Evolutionary conservation across 108 stramenopile species (phyloP), one percentile per base, ranked within the genome.

Genomic region (Cyclotella cryptica): DNA sequence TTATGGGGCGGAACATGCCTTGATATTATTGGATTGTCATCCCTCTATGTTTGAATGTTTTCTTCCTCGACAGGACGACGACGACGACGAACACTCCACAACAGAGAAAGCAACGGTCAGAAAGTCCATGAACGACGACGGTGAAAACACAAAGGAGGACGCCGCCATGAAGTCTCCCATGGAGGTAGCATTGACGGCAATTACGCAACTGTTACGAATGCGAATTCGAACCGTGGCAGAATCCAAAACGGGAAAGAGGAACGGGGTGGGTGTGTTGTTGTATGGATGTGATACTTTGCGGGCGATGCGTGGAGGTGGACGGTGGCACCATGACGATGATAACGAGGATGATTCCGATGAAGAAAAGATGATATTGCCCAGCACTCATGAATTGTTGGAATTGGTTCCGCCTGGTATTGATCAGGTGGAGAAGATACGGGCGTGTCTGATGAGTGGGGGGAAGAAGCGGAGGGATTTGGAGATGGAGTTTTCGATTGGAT

Each of bases 21-120:
- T 91, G 49, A 54, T 88, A 17, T 44, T 91, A n/a, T 51, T 91
- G 27, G 90, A 91, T 71, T 89, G 88, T 66, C 79, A 88, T 58
- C 46, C 70, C 10, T 77, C 75, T 69, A 91, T 91, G 90, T 91
- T 89, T 74, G 65, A 74, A 61, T 68, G 44, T n/a, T 74, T 68
- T 51, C 59, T 84, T 26, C 46, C 64, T 0, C 17, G 51, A n/a
- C n/a, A n/a, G n/a, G n/a, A n/a, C n/a, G n/a, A n/a, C n/a, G n/a
- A n/a, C n/a, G n/a, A n/a, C n/a, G n/a, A n/a, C n/a, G n/a, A n/a
- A n/a, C n/a, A n/a, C n/a, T n/a, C n/a, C n/a, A n/a, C n/a, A n/a
- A n/a, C n/a, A n/a, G n/a, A n/a, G n/a, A n/a, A n/a, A n/a, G n/a
- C n/a, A n/a, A n/a, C n/a, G n/a, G n/a, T n/a, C n/a, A n/a, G n/a